Percentiles rank a stretch among this genome's conserved stretches.
Conservation (phyloP, 75 land plant species). For the Sequoiadendron giganteum region DNA sequence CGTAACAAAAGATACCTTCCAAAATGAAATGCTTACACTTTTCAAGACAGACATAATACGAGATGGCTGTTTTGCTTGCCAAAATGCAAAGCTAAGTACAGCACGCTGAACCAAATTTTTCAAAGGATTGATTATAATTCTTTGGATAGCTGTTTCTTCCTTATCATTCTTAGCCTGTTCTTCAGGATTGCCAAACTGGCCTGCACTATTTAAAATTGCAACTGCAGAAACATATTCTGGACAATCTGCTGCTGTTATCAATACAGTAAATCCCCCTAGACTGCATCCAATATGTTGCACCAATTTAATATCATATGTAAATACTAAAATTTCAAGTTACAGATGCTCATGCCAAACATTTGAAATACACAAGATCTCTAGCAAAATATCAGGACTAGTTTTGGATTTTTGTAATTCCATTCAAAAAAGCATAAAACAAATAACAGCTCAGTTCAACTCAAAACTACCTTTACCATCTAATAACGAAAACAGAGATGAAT, state of each 20-base stretch:
- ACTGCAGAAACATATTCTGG: conserved; percentile 79
- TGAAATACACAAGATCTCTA: neutral
- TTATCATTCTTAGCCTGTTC: conserved; percentile 16
- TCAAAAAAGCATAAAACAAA: neutral
- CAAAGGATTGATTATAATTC: conserved; percentile 67
- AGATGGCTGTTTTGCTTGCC: conserved; percentile 52
- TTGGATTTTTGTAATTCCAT: no score
- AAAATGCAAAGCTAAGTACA: conserved; percentile 78
- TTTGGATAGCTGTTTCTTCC: conserved; percentile 59
- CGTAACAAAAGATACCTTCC: neutral
- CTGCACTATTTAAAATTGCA: conserved; percentile 85
- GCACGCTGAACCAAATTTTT: conserved; percentile 62
- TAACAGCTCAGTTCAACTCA: neutral
- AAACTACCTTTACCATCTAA: no score
- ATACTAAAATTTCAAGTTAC: neutral
- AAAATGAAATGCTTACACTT: neutral
- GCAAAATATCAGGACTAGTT: neutral
- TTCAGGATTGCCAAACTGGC: conserved; percentile 73
- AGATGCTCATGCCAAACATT: neutral
- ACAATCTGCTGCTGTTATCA: conserved; percentile 69
- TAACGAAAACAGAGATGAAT: neutral
- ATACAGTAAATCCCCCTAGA: conserved; percentile 92
- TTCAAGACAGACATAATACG: no score
- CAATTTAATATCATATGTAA: neutral
- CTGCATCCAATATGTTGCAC: conserved; percentile 39